These are phyloP conservation scores for Wickerhamiella occidentalis DNA, from an alignment of 805 yeast species.

Conservation along the genomic window DNA sequence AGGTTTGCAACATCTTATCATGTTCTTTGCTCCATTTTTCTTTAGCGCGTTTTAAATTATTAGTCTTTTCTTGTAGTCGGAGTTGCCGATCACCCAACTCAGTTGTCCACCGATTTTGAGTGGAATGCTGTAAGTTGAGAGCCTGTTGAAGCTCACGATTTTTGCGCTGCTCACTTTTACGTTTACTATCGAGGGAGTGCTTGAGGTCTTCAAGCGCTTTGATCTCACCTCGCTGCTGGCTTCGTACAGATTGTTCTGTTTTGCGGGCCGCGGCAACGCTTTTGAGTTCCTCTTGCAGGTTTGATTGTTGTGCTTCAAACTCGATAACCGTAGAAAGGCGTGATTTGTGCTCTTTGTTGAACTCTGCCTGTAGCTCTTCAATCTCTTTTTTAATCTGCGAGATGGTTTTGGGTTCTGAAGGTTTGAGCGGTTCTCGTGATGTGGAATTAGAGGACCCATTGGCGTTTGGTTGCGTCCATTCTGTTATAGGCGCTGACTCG, in stretches of 20 bases:
- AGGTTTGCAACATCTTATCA: conserved; percentile 7
- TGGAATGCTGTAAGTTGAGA: conserved; percentile 13
- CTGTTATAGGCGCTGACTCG: conserved; percentile 2
- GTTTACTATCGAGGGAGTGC: conserved; percentile 28
- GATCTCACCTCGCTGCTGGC: conserved; percentile 28
- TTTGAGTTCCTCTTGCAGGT: conserved; percentile 24
- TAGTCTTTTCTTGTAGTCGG: conserved; percentile 8
- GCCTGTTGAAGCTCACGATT: conserved; percentile 17
- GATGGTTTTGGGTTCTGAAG: conserved; percentile 5
- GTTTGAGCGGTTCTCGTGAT: background rate
- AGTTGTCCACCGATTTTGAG: conserved; percentile 17
- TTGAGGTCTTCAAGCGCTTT: conserved; percentile 29
- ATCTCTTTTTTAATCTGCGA: conserved; percentile 10
- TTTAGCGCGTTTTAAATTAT: background rate
- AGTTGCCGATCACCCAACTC: conserved; percentile 16
- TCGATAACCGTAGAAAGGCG: conserved; percentile 24
- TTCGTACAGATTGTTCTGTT: conserved; percentile 25
- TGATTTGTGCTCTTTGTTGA: conserved; percentile 22
- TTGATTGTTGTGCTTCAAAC: conserved; percentile 20
- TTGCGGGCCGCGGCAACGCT: conserved; percentile 23
- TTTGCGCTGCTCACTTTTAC: conserved; percentile 24
- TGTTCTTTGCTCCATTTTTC: conserved; percentile 13
- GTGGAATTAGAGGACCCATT: background rate
- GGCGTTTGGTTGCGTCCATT: conserved; percentile 3
- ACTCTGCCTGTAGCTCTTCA: conserved; percentile 27